Percentiles rank a stretch among this genome's conserved stretches.
These are phyloP conservation scores for Russula lepida DNA, from an alignment of 768 basidiomycete species.

Conservation along the genomic window DNA sequence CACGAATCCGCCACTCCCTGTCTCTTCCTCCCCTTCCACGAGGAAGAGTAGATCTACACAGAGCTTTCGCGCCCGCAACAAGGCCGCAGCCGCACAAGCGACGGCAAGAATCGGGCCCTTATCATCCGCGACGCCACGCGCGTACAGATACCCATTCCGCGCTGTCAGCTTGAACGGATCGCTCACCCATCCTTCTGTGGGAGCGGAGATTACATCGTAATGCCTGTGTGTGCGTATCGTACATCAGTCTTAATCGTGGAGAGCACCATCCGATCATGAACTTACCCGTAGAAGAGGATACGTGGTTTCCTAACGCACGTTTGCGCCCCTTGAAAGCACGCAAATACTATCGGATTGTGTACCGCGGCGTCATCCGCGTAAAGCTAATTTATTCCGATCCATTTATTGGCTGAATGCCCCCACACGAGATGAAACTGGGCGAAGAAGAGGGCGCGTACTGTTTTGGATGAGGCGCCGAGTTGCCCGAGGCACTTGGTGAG, in stretches of 20 bases:
- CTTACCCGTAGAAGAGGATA: constrained; percentile 84
- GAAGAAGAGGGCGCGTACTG: neutral
- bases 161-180: constrained; percentile 80
- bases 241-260: neutral
- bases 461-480: constrained; percentile 68
- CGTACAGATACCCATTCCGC: constrained; percentile 83
- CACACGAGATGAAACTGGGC: neutral
- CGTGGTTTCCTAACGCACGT: constrained; percentile 51
- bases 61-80: constrained; percentile 64
- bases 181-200: constrained; percentile 63
- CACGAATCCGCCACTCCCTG: constrained; percentile 80
- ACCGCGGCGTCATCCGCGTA: constrained; percentile 53
- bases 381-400: constrained; percentile 38
- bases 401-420: neutral
- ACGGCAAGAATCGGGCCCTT: constrained; percentile 92
- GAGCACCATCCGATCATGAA: neutral
- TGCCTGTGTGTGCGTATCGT: constrained; percentile 45
- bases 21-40: constrained; percentile 95
- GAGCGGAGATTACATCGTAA: constrained; percentile 93
- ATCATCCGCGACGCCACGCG: constrained; percentile 87
- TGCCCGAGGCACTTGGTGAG: constrained; percentile 81
- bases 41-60: constrained; percentile 84
- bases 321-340: constrained; percentile 71
- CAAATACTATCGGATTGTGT: constrained; percentile 82
- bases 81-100: constrained; percentile 80